Evolutionary conservation across 202 grass and related monocot genomes (phyloP).

Genomic region (Sporobolus alterniflorus): DNA sequence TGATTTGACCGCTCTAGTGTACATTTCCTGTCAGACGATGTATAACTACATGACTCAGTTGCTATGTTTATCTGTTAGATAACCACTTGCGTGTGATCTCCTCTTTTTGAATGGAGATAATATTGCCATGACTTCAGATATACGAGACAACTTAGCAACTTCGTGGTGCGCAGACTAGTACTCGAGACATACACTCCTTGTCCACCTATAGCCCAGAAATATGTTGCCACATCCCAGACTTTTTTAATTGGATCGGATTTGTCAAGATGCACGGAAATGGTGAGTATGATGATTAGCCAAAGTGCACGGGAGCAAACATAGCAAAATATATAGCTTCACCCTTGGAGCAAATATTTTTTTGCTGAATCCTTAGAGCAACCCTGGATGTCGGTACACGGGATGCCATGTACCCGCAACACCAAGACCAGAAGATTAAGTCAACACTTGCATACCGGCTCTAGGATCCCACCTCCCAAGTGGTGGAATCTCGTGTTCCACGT

Average conservation of each 20-base stretch:
- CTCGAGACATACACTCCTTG: background rate
- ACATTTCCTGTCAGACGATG: background rate
- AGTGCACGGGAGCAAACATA: no score
- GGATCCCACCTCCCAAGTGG: no score
- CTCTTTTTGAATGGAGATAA: background rate
- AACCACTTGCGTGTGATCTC: background rate
- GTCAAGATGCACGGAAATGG: background rate
- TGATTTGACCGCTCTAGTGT: background rate
- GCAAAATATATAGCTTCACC: no score
- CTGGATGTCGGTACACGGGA: no score
- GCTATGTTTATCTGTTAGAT: background rate
- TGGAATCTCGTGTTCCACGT: no score
- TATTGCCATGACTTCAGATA: background rate
- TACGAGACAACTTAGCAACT: slow-evolving; percentile 1
- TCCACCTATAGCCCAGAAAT: background rate
- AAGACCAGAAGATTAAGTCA: no score
- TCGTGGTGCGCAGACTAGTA: no score
- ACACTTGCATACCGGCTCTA: no score
- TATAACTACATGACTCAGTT: background rate
- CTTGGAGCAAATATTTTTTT: no score
- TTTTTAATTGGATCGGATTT: background rate
- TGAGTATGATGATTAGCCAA: slow-evolving; percentile 4
- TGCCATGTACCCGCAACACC: no score
- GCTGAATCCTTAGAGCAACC: no score
- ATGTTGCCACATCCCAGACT: background rate